A percentile compares a stretch with the other conserved stretches of the same genome.
phyloP scores from a whole-genome alignment of 139 green algal species.

The Coelastrella sp. region DNA sequence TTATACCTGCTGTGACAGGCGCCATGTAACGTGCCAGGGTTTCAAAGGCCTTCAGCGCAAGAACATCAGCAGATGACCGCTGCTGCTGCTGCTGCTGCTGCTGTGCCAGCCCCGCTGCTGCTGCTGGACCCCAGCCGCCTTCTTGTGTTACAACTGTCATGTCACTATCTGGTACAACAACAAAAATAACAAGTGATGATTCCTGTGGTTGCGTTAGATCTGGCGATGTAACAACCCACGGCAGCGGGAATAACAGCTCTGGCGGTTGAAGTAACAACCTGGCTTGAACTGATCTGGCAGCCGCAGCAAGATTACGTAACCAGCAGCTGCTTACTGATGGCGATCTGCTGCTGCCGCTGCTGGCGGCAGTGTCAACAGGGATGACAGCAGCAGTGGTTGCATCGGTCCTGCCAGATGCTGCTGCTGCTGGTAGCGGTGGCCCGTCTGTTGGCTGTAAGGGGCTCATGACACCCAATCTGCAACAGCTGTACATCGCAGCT shows the following conservation, averaged over 20 bases:
- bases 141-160: not conserved
- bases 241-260: not conserved
- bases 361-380: not conserved
- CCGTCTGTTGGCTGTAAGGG: not conserved
- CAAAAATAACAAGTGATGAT: constrained; percentile 24
- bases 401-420: not conserved
- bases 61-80: not conserved
- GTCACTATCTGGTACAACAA: constrained; percentile 26
- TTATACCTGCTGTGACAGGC: not conserved
- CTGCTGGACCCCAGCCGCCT: not conserved
- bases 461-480: not conserved
- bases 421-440: not conserved
- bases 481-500: not conserved
- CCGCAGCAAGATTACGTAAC: constrained; percentile 30
- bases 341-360: not conserved
- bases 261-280: constrained; percentile 3
- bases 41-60: not conserved
- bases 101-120: not conserved
- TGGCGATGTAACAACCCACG: not conserved
- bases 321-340: not conserved
- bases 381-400: not conserved
- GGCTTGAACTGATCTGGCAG: not conserved
- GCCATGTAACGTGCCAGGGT: not conserved
- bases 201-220: not conserved
- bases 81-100: constrained; percentile 24